Evolutionary conservation across 2,329 filamentous ascomycete genomes (phyloP).

Genomic region (Xylariaceae sp.): DNA sequence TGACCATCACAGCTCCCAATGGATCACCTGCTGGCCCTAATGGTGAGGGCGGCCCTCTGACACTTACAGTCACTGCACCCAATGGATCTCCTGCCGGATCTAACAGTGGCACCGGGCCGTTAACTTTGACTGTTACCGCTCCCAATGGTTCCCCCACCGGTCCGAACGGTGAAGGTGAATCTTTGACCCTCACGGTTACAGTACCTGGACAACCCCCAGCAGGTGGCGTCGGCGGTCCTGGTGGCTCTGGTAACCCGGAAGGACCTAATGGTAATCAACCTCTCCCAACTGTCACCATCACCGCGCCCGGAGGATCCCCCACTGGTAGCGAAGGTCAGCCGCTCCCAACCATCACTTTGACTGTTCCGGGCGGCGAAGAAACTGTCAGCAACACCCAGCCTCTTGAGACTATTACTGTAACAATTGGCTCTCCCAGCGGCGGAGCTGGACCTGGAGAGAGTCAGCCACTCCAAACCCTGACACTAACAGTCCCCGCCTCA

Average conservation of each 20-base stretch:
- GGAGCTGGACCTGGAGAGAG: conserved; percentile 9
- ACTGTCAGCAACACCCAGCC: conserved; percentile 6
- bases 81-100: conserved; percentile 6
- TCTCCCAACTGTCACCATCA: conserved; percentile 15
- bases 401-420: conserved; percentile 14
- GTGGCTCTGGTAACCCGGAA: background rate
- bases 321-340: conserved; percentile 7
- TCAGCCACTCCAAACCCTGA: conserved; percentile 14
- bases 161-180: conserved; percentile 4
- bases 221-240: background rate
- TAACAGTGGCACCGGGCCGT: conserved; percentile 2
- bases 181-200: conserved; percentile 12
- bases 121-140: conserved; percentile 9
- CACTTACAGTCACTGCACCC: background rate
- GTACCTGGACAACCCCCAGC: conserved; percentile 9
- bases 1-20: conserved; percentile 9
- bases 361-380: conserved; percentile 6
- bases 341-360: conserved; percentile 15
- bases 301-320: conserved; percentile 8
- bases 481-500: conserved; percentile 12
- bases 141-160: conserved; percentile 3
- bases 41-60: background rate
- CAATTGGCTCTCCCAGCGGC: conserved; percentile 3
- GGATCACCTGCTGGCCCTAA: background rate
- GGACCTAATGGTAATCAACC: conserved; percentile 7